These are phyloP conservation scores for Collybia sp. DNA, from an alignment of 768 basidiomycete species.

Conservation along the genomic window DNA sequence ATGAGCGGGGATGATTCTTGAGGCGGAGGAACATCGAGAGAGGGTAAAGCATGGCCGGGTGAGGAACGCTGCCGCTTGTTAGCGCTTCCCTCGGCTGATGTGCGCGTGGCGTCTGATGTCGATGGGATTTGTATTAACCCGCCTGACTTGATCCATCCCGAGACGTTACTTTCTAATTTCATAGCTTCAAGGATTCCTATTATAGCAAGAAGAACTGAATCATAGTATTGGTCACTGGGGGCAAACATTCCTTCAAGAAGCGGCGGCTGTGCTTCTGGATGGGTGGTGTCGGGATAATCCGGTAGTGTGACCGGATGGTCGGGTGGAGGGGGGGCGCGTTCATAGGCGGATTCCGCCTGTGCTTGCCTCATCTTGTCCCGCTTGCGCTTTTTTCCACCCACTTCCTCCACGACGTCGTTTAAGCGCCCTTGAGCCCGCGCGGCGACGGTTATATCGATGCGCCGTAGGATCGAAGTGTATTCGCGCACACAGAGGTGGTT, in stretches of 20 bases:
- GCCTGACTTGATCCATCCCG: conserved; percentile 60
- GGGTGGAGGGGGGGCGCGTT: background rate
- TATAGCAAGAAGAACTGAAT: conserved; percentile 59
- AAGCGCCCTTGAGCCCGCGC: background rate
- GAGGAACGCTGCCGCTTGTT: background rate
- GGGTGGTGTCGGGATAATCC: conserved; percentile 2
- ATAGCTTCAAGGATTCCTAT: conserved; percentile 61
- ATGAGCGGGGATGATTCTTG: background rate
- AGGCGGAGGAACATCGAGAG: background rate
- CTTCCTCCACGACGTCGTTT: background rate
- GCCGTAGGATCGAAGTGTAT: conserved; percentile 35
- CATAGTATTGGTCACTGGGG: conserved; percentile 25
- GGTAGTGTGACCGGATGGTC: background rate
- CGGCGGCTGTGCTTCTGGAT: background rate
- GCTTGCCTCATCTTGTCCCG: background rate
- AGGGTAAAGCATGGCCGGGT: background rate
- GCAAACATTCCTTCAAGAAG: background rate
- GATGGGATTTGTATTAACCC: conserved; percentile 21
- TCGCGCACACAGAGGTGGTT: conserved; percentile 79
- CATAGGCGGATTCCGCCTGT: background rate
- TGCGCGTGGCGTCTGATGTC: background rate
- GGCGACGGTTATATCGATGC: conserved; percentile 6
- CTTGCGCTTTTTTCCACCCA: background rate
- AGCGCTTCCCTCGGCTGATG: background rate
- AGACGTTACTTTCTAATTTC: conserved; percentile 57